Evolutionary conservation across 768 basidiomycete species (phyloP).

Genomic region (Boletus fagicola): DNA sequence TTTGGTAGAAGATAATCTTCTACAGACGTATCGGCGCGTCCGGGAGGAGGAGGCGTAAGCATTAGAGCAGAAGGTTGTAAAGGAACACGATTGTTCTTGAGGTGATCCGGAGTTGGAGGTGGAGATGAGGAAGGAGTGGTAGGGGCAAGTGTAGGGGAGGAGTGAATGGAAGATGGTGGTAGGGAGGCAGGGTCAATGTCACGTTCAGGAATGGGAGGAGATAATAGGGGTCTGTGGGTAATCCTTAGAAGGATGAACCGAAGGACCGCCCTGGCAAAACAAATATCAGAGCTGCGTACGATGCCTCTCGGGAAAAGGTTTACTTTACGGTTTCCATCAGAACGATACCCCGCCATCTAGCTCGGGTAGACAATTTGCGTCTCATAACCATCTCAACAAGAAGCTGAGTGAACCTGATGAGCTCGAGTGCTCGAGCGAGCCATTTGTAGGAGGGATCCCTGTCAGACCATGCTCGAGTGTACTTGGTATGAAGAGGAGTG

Average conservation of each 20-base stretch:
- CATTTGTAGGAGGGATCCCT: conserved; percentile 71
- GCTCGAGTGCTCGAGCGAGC: conserved; percentile 70
- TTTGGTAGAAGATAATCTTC: conserved; percentile 85
- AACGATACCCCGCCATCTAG: conserved; percentile 75
- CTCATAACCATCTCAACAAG: conserved; percentile 86
- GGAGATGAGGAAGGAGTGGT: conserved; percentile 56
- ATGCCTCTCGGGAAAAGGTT: conserved; percentile 23
- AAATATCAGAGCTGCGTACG: conserved; percentile 5
- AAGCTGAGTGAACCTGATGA: conserved; percentile 79
- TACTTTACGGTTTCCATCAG: conserved; percentile 84
- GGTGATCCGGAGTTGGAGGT: conserved; percentile 70
- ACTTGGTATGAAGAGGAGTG: conserved; percentile 77
- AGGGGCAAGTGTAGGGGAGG: conserved; percentile 60
- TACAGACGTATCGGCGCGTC: conserved; percentile 52
- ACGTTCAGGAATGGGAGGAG: conserved; percentile 81
- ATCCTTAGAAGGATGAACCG: conserved; percentile 70
- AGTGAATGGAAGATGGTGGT: conserved; percentile 49
- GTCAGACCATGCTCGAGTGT: conserved; percentile 84
- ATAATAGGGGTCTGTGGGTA: conserved; percentile 73
- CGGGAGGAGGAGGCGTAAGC: conserved; percentile 46
- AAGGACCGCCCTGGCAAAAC: conserved; percentile 59
- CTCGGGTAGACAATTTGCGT: conserved; percentile 62
- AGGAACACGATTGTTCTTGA: conserved; percentile 73
- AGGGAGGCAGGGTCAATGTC: conserved; percentile 78
- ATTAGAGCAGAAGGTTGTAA: conserved; percentile 65